A percentile compares a stretch with the other conserved stretches of the same genome.
Evolutionary conservation across 1,139 yeast genomes (phyloP).

Genomic region (Debaryomyces sp.): DNA sequence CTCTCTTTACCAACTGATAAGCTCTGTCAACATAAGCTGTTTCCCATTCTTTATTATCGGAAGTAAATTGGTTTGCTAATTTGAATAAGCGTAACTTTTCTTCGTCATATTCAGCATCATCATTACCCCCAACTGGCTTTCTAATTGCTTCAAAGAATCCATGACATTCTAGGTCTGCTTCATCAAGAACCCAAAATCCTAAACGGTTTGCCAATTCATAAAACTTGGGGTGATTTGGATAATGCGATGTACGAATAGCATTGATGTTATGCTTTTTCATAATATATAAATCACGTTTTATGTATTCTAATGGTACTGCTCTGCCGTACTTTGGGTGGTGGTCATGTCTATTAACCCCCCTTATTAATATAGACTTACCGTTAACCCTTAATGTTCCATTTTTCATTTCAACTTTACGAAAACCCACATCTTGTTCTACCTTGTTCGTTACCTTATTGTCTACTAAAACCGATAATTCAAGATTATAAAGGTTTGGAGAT

Average conservation of each 20-base stretch:
- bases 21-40: conserved; percentile 35
- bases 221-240: conserved; percentile 25
- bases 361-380: conserved; percentile 26
- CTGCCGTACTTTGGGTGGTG: conserved; percentile 33
- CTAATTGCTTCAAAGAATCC: conserved; percentile 28
- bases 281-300: conserved; percentile 26
- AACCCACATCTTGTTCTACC: conserved; percentile 28
- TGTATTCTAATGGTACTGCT: conserved; percentile 31
- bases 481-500: conserved; percentile 28
- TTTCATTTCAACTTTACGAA: conserved; percentile 29
- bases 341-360: conserved; percentile 38
- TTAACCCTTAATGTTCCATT: conserved; percentile 29
- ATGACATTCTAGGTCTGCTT: conserved; percentile 40
- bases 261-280: conserved; percentile 38
- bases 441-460: conserved; percentile 14
- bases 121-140: conserved; percentile 13
- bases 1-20: conserved; percentile 29
- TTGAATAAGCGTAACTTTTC: conserved; percentile 12
- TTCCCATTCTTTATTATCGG: conserved; percentile 32
- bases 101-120: conserved; percentile 14
- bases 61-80: conserved; percentile 21
- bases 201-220: conserved; percentile 22
- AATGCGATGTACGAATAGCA: conserved; percentile 37
- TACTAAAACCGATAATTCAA: conserved; percentile 15
- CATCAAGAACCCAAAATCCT: conserved; percentile 39